These are phyloP conservation scores for Domatiomyces catenatus DNA, from an alignment of 2,329 filamentous ascomycete genomes.

Conservation along the genomic window DNA sequence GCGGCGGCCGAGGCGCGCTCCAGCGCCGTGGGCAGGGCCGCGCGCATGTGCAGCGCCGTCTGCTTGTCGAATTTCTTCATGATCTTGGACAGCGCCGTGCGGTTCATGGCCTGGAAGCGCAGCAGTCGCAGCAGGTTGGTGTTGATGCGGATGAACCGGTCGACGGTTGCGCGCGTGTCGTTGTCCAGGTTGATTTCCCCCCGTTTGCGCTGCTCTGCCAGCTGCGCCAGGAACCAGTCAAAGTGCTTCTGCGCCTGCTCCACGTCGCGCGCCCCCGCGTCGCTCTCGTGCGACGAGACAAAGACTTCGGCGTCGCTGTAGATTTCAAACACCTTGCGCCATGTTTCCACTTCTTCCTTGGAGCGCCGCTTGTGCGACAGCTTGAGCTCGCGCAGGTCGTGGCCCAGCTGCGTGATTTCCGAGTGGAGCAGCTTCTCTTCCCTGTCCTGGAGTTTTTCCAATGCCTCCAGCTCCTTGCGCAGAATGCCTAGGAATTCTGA, in stretches of 20 bases:
- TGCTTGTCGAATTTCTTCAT: constrained; percentile 85
- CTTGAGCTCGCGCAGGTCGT: constrained; percentile 44
- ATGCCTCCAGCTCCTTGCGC: constrained; percentile 51
- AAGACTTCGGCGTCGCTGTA: constrained; percentile 70
- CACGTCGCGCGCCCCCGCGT: constrained; percentile 53
- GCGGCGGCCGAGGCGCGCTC: constrained; percentile 23
- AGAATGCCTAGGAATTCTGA: constrained; percentile 66
- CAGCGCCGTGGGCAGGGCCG: constrained; percentile 17
- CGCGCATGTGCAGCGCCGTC: constrained; percentile 55
- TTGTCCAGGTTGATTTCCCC: constrained; percentile 54
- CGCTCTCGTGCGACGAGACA: constrained; percentile 59
- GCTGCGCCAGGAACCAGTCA: constrained; percentile 48
- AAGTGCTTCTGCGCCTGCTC: constrained; percentile 52
- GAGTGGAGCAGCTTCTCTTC: constrained; percentile 49
- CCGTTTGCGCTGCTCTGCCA: constrained; percentile 38
- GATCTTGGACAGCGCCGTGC: constrained; percentile 63
- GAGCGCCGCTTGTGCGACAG: constrained; percentile 50
- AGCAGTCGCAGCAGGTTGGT: constrained; percentile 60
- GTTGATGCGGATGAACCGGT: constrained; percentile 59
- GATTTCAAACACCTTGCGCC: constrained; percentile 68
- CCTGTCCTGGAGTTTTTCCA: constrained; percentile 51
- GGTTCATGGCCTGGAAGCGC: constrained; percentile 73
- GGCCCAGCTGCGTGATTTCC: constrained; percentile 50
- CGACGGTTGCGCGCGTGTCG: constrained; percentile 39
- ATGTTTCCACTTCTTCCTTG: constrained; percentile 51